Conservation (phyloP, 768 basidiomycete genomes). For the Mycena olivaceomarginata region DNA sequence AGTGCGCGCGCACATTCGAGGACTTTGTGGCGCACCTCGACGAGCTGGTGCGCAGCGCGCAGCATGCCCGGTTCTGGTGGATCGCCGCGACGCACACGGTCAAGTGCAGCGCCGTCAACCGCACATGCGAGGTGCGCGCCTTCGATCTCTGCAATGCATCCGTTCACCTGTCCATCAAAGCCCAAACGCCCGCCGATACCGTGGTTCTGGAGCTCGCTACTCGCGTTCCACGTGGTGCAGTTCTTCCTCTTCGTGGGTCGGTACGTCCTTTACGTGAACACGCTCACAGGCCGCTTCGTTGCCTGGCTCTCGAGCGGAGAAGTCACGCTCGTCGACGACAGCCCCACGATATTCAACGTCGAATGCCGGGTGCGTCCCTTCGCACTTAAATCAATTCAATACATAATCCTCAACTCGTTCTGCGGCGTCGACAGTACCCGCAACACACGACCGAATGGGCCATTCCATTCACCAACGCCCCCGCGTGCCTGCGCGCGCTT, state of each 20-base stretch:
- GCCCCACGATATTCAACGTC: constrained; percentile 92
- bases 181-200: constrained; percentile 68
- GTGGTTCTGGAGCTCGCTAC: constrained; percentile 83
- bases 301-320: constrained; percentile 80
- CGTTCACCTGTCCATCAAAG: constrained; percentile 57
- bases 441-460: constrained; percentile 99
- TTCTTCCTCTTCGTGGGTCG: constrained; percentile 88
- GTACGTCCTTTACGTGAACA: constrained; percentile 59
- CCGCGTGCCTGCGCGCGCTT: constrained; percentile 83
- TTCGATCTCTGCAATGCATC: not conserved
- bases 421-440: constrained; percentile 73
- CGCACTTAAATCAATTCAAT: not conserved
- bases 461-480: constrained; percentile 82
- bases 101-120: constrained; percentile 84
- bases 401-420: not conserved
- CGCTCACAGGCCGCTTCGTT: constrained; percentile 77
- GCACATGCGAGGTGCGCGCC: constrained; percentile 82
- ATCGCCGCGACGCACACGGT: constrained; percentile 89
- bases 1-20: constrained; percentile 79
- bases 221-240: constrained; percentile 92
- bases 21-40: constrained; percentile 75
- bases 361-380: constrained; percentile 86
- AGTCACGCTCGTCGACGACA: constrained; percentile 83
- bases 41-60: constrained; percentile 73
- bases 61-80: constrained; percentile 98